Percentiles rank a stretch among this genome's conserved stretches.
phyloP scores from a whole-genome alignment of 208 protist genomes.

The Crithidia fasciculata region DNA sequence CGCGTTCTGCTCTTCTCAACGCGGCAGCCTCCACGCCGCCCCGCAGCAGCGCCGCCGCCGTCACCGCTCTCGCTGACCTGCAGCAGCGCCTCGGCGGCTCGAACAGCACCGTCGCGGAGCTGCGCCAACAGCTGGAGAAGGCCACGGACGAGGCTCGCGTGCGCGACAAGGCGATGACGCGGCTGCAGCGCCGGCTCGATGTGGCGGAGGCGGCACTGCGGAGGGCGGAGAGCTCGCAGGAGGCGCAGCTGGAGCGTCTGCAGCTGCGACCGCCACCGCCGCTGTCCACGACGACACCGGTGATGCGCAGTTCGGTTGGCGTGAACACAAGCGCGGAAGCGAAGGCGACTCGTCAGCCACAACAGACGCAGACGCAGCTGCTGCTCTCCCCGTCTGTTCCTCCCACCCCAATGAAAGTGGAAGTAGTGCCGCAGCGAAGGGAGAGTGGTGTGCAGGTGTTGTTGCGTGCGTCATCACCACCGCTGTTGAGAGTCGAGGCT shows the following conservation, averaged over 20 bases:
- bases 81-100: slow-evolving; percentile 50
- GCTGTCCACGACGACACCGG: background rate
- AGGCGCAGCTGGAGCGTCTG: slow-evolving; percentile 11
- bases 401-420: slow-evolving; percentile 5
- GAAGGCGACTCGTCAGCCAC: background rate
- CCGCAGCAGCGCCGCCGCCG: slow-evolving; percentile 45
- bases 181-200: slow-evolving; percentile 18
- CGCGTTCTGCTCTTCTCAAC: background rate
- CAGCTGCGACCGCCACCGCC: slow-evolving; percentile 17
- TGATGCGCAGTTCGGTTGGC: background rate
- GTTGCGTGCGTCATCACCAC: no score
- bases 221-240: slow-evolving; percentile 11
- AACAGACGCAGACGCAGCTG: background rate
- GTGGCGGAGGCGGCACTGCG: slow-evolving; percentile 5
- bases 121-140: slow-evolving; percentile 20
- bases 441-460: background rate
- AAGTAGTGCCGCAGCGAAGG: background rate
- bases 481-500: background rate
- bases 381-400: slow-evolving; percentile 5
- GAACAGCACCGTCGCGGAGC: slow-evolving; percentile 19
- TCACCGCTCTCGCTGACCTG: slow-evolving; percentile 61
- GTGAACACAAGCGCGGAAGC: background rate
- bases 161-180: slow-evolving; percentile 4
- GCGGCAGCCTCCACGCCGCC: slow-evolving; percentile 18
- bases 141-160: slow-evolving; percentile 16